Evolutionary conservation across 73 alveolate genomes (phyloP).

Genomic region (Tetrahymena thermophila): DNA sequence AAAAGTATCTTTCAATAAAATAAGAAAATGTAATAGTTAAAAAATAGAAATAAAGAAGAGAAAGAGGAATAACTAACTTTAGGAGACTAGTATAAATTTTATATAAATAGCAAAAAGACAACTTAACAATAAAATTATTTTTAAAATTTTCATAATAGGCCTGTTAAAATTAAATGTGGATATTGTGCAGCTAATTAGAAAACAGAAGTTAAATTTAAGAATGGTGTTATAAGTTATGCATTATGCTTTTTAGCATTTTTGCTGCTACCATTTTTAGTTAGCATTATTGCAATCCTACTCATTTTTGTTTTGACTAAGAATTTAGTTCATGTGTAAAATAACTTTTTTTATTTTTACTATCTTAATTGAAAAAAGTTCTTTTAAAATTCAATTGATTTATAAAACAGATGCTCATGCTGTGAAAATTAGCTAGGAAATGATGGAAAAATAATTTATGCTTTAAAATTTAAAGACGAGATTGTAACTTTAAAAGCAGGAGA

Average conservation of each 20-base stretch:
- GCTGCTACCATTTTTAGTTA: background rate
- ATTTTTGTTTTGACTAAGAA: background rate
- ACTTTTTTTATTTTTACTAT: too few relatives aligned
- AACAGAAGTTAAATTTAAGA: background rate
- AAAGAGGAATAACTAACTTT: background rate
- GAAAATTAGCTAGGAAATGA: background rate
- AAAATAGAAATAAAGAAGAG: background rate
- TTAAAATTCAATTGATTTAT: background rate
- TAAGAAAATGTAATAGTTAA: background rate
- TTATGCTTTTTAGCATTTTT: background rate
- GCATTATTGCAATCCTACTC: background rate
- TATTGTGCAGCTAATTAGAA: background rate
- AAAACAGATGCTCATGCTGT: background rate
- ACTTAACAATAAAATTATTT: background rate
- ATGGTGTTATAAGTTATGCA: background rate
- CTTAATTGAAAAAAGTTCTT: too few relatives aligned
- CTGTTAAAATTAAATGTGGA: background rate
- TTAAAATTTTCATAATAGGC: background rate
- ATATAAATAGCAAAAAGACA: background rate
- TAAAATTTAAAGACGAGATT: background rate
- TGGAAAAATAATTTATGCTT: background rate
- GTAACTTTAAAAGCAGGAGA: background rate
- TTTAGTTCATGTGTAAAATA: background rate
- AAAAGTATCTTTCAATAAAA: background rate
- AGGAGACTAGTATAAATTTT: background rate